Evolutionary conservation across 352 stramenopile genomes (phyloP).

Genomic region (Thalassiosira livingstoniorum): DNA sequence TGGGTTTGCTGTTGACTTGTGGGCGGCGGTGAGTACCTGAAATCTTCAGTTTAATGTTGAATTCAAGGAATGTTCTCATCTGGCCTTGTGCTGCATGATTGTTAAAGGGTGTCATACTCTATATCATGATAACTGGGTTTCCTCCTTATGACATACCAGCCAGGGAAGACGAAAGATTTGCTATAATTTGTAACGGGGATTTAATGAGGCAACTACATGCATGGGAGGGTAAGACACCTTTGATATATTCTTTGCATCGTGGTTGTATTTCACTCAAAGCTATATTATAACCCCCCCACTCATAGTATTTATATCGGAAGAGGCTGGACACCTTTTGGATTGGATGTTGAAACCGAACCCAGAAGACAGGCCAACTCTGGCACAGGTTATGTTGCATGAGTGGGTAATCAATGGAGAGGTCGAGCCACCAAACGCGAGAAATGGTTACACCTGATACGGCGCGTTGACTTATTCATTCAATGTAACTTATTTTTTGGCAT

Average conservation of each 20-base stretch:
- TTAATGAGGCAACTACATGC: constrained; percentile 74
- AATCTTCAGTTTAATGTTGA: constrained; percentile 3
- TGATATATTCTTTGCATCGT: constrained; percentile 4
- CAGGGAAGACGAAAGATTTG: constrained; percentile 90
- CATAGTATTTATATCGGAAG: constrained; percentile 69
- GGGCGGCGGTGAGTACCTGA: constrained; percentile 85
- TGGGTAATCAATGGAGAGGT: constrained; percentile 79
- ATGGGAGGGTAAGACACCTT: constrained; percentile 69
- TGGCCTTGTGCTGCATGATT: constrained; percentile 8
- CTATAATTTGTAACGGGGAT: constrained; percentile 83
- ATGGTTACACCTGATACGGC: no score
- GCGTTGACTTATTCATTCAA: no score
- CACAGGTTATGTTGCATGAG: constrained; percentile 79
- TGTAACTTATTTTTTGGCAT: no score
- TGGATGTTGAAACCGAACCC: constrained; percentile 81
- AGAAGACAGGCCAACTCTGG: constrained; percentile 74
- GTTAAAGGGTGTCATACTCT: constrained; percentile 91
- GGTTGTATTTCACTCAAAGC: neutral
- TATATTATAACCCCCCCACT: no score
- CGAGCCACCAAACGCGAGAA: constrained; percentile 56
- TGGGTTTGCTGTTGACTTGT: constrained; percentile 93
- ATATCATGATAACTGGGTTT: constrained; percentile 95
- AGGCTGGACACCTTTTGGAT: constrained; percentile 79
- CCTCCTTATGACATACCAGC: constrained; percentile 92
- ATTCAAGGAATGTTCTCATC: neutral